These are phyloP conservation scores for Cymbopogon citratus DNA, from an alignment of 176 grass and related monocot genomes.

Conservation along the genomic window DNA sequence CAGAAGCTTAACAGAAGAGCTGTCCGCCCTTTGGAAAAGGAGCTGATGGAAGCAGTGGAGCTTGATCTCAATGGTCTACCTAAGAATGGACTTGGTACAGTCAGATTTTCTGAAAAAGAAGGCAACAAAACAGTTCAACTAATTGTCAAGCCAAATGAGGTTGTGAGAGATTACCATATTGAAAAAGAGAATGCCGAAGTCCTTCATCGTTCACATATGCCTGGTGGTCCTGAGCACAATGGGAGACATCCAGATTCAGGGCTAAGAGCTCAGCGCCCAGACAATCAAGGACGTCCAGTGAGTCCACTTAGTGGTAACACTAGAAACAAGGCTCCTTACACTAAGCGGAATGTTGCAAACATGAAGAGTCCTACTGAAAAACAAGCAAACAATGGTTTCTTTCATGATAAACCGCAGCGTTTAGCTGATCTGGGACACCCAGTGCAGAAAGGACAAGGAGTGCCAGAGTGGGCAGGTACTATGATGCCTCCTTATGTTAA, in stretches of 20 bases:
- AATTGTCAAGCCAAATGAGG: slow-evolving; percentile 22
- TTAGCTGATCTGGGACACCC: slow-evolving; percentile 6
- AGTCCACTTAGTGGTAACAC: slow-evolving; percentile 43
- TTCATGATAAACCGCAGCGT: slow-evolving; percentile 6
- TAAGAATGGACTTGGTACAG: slow-evolving; percentile 33
- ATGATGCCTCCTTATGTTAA: slow-evolving; percentile 58
- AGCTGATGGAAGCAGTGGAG: slow-evolving; percentile 42
- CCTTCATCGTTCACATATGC: neutral
- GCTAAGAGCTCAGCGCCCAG: slow-evolving; percentile 25
- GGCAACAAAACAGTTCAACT: slow-evolving; percentile 19
- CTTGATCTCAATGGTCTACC: slow-evolving; percentile 49
- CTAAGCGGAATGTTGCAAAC: slow-evolving; percentile 37
- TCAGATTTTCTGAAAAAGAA: slow-evolving; percentile 33
- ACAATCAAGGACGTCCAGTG: slow-evolving; percentile 36
- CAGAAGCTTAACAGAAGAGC: slow-evolving; percentile 29
- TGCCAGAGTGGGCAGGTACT: slow-evolving; percentile 16
- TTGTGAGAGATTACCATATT: slow-evolving; percentile 3
- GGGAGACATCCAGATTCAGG: slow-evolving; percentile 13
- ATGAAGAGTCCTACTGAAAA: slow-evolving; percentile 28
- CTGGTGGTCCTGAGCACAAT: slow-evolving; percentile 23
- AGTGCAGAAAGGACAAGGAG: slow-evolving; percentile 15
- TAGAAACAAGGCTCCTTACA: slow-evolving; percentile 40
- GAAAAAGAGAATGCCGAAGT: slow-evolving; percentile 48
- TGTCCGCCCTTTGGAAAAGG: neutral
- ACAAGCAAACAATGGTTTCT: slow-evolving; percentile 18